Conservation (phyloP, 225 moss, liverwort and hornwort species). For the Sphagnum tenellum region DNA sequence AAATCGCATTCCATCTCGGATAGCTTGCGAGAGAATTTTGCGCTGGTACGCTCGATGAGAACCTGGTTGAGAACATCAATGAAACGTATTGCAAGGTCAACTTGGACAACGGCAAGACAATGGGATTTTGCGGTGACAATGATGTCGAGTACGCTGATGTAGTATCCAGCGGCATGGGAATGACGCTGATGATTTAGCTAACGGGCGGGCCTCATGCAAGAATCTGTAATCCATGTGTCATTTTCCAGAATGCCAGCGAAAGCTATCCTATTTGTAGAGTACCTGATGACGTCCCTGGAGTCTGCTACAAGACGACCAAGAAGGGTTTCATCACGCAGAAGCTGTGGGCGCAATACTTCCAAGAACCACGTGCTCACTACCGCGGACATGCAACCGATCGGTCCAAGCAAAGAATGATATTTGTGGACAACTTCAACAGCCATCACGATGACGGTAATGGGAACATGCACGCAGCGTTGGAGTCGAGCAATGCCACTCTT, state of each 20-base stretch:
- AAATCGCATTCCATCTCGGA: not conserved
- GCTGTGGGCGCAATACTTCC: constrained; percentile 4
- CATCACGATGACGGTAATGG: not conserved
- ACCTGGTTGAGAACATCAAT: not conserved
- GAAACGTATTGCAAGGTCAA: not conserved
- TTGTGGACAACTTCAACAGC: not conserved
- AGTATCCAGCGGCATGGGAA: constrained; percentile 2
- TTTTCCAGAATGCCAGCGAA: constrained; percentile 3
- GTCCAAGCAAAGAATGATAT: not conserved
- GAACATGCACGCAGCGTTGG: not conserved
- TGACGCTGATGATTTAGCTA: constrained; percentile 3
- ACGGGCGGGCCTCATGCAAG: constrained; percentile 1
- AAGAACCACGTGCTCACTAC: not conserved
- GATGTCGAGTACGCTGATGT: constrained; percentile 8
- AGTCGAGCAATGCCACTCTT: no score
- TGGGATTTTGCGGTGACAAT: not conserved
- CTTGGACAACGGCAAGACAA: not conserved
- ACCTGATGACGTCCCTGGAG: constrained; percentile 1
- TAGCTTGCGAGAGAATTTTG: not conserved
- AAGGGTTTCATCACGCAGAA: constrained; percentile 3
- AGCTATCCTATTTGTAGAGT: constrained; percentile 6
- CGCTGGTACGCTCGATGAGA: not conserved
- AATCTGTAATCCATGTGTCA: constrained; percentile 1
- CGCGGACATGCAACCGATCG: not conserved
- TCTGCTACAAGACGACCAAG: not conserved